Base-by-base conservation (phyloP, 805 yeast species). In the Komagataella populi region DNA sequence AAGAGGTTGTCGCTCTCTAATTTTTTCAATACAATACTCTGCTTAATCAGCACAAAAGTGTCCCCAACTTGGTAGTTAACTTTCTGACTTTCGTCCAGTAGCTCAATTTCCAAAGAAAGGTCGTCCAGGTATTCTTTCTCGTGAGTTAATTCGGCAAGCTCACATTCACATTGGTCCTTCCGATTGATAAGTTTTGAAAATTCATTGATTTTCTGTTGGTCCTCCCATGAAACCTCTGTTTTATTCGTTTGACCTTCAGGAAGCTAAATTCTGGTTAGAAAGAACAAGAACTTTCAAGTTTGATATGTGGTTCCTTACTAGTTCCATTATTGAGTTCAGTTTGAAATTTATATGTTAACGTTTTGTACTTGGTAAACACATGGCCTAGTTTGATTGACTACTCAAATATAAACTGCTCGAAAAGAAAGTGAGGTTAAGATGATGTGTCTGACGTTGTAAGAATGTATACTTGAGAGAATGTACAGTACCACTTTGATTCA, bases 61-160 rank as follows among this genome's bases (percentile, higher is more conserved):
- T 86, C 95, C 5, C 97, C 97, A 16, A 91, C 68, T 57, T 84
- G 84, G 67, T 88, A 91, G 57, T 82, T 84, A 6, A 84, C 68
- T 52, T 73, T 67, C 46, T 83, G 89, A 51, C 82, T 89, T 57
- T 78, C 82, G 56, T 91, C 98, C 30, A 88, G 67, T 47, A 93
- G 75, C 65, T 91, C 98, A 46, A 91, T 72, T 61, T 91, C 99
- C 60, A 87, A 61, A 6, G 86, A 71, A 39, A 88, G 81, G 61
- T 91, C 98, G 57, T 88, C 96, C 30, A 91, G 69, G 59, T 87
- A 87, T 60, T 89, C 97, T 57, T 88, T 87, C 59, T 88, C 96
- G 54, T 78, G 76, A 57, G 74, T 70, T 54, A 73, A 70, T 51
- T 68, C 67, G 18, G 70, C 67, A 43, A 85, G 69, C 49, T 73